Evolutionary conservation across 2,329 filamentous ascomycete species (phyloP).

Genomic region (Aspergillus spinulosporus): DNA sequence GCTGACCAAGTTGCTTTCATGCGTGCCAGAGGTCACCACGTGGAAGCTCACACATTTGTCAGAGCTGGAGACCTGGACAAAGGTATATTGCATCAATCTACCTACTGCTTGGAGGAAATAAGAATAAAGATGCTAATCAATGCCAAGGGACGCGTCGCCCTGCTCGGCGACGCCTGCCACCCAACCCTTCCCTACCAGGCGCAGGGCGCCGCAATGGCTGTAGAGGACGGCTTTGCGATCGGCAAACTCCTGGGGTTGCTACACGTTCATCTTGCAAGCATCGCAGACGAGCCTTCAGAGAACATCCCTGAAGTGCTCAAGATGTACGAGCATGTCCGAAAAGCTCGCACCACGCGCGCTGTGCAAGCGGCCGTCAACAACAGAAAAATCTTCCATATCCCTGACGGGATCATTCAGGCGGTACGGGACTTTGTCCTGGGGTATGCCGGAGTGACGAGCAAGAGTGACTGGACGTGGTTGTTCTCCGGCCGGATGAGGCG

Average conservation of each 20-base stretch:
- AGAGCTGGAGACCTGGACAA: slow-evolving; percentile 45
- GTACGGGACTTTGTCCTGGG: slow-evolving; percentile 18
- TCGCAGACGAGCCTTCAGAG: not conserved
- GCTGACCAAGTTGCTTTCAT: not conserved
- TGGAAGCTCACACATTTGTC: slow-evolving; percentile 62
- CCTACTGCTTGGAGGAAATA: too few relatives aligned
- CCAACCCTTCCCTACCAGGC: slow-evolving; percentile 1
- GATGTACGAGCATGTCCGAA: slow-evolving; percentile 22
- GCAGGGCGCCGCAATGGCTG: slow-evolving; percentile 64
- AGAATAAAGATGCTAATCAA: too few relatives aligned
- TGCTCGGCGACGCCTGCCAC: slow-evolving; percentile 14
- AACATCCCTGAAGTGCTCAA: slow-evolving; percentile 1
- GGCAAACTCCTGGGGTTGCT: slow-evolving; percentile 52
- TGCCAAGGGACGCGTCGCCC: slow-evolving; percentile 16
- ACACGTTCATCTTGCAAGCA: slow-evolving; percentile 36
- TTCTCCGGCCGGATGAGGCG: slow-evolving; percentile 19
- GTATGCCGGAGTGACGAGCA: slow-evolving; percentile 17
- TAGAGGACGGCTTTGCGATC: slow-evolving; percentile 67
- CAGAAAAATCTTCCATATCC: slow-evolving; percentile 20
- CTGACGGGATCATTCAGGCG: slow-evolving; percentile 19
- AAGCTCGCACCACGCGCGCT: slow-evolving; percentile 19
- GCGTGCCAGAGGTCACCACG: slow-evolving; percentile 52
- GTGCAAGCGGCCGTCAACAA: slow-evolving; percentile 22
- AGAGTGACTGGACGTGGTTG: slow-evolving; percentile 22
- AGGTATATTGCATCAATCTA: slow-evolving; percentile 5